Conservation (phyloP, 2,329 filamentous ascomycete genomes). For the Stemphylium lycopersici region DNA sequence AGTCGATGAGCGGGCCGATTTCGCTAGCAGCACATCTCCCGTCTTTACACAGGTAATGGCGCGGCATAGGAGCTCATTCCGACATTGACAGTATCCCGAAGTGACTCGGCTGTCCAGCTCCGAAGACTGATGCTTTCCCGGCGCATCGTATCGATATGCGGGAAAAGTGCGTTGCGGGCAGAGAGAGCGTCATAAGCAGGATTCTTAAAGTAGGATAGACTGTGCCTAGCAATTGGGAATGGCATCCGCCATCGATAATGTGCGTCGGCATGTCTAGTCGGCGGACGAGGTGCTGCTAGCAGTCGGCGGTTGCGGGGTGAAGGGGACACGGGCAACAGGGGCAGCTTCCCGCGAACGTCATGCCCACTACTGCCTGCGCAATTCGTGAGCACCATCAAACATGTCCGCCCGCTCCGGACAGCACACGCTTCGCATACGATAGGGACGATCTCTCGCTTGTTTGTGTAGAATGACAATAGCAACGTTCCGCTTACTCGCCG, state of each 20-base stretch:
- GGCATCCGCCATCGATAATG: too few species aligned
- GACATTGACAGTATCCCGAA: neutral
- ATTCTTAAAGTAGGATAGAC: too few species aligned
- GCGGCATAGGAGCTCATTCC: neutral
- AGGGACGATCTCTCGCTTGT: neutral
- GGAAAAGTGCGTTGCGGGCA: too few species aligned
- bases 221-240: too few species aligned
- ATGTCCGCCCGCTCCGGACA: neutral
- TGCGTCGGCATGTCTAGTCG: too few species aligned
- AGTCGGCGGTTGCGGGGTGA: too few species aligned
- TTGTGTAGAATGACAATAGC: slow-evolving; percentile 23
- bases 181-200: too few species aligned
- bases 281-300: too few species aligned
- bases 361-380: neutral
- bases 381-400: neutral
- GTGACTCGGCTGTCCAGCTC: neutral
- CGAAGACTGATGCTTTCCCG: slow-evolving; percentile 2
- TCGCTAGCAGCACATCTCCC: too few species aligned
- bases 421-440: neutral
- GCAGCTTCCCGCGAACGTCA: slow-evolving; percentile 6
- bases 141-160: too few species aligned
- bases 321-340: neutral
- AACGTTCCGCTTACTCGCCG: slow-evolving; percentile 23
- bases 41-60: too few species aligned
- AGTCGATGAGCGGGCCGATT: too few species aligned